A percentile compares a stretch with the other conserved stretches of the same genome.
These are phyloP conservation scores for Basidiobolus meristosporus DNA, from an alignment of 371 early-diverging fungal genomes.

Conservation along the genomic window DNA sequence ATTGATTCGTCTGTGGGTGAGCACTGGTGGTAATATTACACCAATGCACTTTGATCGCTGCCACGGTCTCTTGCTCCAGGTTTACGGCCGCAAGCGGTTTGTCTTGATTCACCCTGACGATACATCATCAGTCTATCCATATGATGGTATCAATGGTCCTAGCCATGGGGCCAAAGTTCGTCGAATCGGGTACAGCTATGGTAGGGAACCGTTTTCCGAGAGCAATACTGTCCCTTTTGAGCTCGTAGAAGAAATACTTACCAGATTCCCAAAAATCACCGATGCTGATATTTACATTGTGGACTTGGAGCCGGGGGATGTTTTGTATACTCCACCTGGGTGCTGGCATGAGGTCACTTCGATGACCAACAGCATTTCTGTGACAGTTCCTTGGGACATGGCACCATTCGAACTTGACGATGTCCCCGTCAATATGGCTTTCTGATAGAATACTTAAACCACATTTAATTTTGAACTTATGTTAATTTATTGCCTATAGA, in stretches of 20 bases:
- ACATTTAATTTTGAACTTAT: too few species aligned
- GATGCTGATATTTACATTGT: conserved; percentile 9
- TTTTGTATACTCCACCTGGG: conserved; percentile 14
- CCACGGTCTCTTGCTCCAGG: conserved; percentile 11
- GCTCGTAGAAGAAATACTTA: conserved; percentile 3
- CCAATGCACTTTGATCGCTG: conserved; percentile 13
- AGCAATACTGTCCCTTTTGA: neutral
- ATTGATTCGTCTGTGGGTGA: conserved; percentile 10
- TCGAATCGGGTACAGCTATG: conserved; percentile 8
- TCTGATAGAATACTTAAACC: conserved; percentile 2
- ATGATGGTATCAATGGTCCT: conserved; percentile 8
- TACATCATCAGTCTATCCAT: conserved; percentile 6
- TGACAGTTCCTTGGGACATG: conserved; percentile 17
- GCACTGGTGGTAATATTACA: conserved; percentile 6
- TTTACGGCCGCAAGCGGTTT: conserved; percentile 11
- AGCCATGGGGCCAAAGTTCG: conserved; percentile 12
- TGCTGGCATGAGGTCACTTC: conserved; percentile 18
- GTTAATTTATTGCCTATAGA: too few species aligned
- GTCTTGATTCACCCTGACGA: conserved; percentile 11
- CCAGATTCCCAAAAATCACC: conserved; percentile 7
- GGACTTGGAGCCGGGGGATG: conserved; percentile 13
- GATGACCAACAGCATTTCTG: conserved; percentile 9
- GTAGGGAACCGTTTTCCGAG: neutral
- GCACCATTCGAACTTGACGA: conserved; percentile 6
- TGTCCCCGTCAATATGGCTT: conserved; percentile 12